Base-by-base conservation (phyloP, 2,329 filamentous ascomycete species). In the Claviceps pusilla region DNA sequence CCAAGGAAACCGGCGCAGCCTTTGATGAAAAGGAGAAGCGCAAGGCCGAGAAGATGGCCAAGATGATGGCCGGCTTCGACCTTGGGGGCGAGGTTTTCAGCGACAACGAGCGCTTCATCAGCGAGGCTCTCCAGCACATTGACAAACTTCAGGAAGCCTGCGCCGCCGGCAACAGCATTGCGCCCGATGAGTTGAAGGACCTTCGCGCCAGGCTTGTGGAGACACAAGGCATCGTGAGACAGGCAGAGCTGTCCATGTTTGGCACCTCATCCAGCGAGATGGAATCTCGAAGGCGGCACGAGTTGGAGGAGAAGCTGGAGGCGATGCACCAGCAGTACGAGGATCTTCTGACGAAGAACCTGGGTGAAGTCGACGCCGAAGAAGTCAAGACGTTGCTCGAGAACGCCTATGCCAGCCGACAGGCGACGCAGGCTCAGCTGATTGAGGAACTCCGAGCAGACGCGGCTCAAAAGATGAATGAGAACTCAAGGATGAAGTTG, bases 11-110 rank as follows among this genome's bases (percentile, higher is more conserved):
- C 1, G 89, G 82, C 48, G 89, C 89, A 9, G 85, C 89, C 16
- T 74, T 94, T 24, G 91, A 97, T 62, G 93, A 97, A 71, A 98
- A 98, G 77, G 94, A 97, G 72, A 91, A 89, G 76, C 90, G 89
- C 74, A 98, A 98, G 78, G 89, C 90, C 0, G 93, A 98, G 73
- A 93, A 94, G 72, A 98, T 98, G 93, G 93, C 93, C 47, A 87
- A 96, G 78, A 98, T 98, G 93, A 96, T 98, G 91, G 93, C 93
- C 56, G 89, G 91, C 3, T 97, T 98, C 63, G 91, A 98, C 64
- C 80, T 98, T 39, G 91, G 89, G 48, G 85, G 86, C 50, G 90
- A 96, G 55, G 84, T 94, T 37, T 95, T 97, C 68, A 95, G 89
- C 61, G 87, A 93, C 56, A 95, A 95, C 62, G 93, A 98, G 69